These are phyloP conservation scores for Acacia pycnantha DNA, from an alignment of 331 rosid species.

Conservation along the genomic window DNA sequence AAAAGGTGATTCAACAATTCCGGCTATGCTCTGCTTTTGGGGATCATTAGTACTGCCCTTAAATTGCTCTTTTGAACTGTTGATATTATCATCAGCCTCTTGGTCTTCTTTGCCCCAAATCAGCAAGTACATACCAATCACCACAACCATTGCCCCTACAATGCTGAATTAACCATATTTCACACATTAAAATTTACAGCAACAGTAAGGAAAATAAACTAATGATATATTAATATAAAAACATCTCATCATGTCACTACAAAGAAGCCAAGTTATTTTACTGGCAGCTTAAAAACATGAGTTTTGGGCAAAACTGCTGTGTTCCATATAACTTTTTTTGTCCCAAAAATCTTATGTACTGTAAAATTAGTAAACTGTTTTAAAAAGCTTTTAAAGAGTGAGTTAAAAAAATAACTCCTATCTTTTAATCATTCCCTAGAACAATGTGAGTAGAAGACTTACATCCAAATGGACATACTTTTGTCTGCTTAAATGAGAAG, in stretches of 20 bases:
- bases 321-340: too few relatives aligned
- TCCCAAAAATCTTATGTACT: too few relatives aligned
- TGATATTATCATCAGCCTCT: not conserved
- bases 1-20: not conserved
- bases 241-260: not conserved
- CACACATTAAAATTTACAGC: not conserved
- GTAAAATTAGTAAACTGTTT: too few relatives aligned
- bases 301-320: too few relatives aligned
- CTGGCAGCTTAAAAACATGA: not conserved
- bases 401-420: too few relatives aligned
- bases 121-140: slow-evolving; percentile 59
- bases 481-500: not conserved
- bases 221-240: too few relatives aligned
- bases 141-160: slow-evolving; percentile 38
- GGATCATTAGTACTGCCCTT: slow-evolving; percentile 22
- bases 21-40: not conserved
- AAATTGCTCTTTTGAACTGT: slow-evolving; percentile 27
- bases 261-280: not conserved
- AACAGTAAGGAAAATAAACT: not conserved
- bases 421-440: too few relatives aligned
- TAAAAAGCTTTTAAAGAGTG: too few relatives aligned
- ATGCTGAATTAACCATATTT: slow-evolving; percentile 43
- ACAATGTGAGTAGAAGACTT: too few relatives aligned
- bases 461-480: too few relatives aligned
- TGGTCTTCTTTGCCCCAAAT: slow-evolving; percentile 70